phyloP scores from a whole-genome alignment of 106 monocot genomes.

The Dendrobium officinale region DNA sequence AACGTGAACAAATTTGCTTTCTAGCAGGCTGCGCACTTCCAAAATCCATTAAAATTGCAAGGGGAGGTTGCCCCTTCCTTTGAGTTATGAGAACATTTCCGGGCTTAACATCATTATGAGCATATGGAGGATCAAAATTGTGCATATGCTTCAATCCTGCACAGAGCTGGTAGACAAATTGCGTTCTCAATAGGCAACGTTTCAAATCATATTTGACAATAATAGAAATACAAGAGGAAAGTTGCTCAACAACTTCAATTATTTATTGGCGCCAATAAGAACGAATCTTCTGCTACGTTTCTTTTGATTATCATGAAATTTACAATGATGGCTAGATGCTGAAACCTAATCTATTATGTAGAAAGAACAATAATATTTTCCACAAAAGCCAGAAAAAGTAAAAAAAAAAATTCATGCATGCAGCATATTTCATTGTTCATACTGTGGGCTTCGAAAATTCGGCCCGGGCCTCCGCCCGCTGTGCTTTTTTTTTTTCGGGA shows the following conservation, averaged over 20 bases:
- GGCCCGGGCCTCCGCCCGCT: too few species aligned
- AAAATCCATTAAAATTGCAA: constrained; percentile 98
- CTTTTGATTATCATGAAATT: not conserved
- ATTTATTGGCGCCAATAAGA: not conserved
- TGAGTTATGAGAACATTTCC: constrained; percentile 90
- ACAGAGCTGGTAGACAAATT: constrained; percentile 60
- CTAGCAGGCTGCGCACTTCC: constrained; percentile 87
- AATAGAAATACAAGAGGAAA: not conserved
- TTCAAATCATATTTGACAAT: not conserved
- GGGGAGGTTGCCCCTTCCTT: constrained; percentile 61
- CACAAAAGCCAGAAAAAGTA: not conserved
- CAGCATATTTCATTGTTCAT: not conserved
- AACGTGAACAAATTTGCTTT: constrained; percentile 72
- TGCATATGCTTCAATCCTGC: constrained; percentile 96
- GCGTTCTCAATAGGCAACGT: not conserved
- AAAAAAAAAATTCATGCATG: not conserved
- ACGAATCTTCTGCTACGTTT: not conserved
- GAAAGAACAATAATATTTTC: not conserved
- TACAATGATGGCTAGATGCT: not conserved
- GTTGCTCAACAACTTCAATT: not conserved
- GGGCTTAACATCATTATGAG: constrained; percentile 97
- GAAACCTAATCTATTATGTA: not conserved
- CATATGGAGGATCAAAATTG: constrained; percentile 90
- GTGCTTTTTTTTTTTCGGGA: too few species aligned
- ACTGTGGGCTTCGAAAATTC: not conserved